phyloP scores from a whole-genome alignment of 106 monocot species.

The Vanilla planifolia region DNA sequence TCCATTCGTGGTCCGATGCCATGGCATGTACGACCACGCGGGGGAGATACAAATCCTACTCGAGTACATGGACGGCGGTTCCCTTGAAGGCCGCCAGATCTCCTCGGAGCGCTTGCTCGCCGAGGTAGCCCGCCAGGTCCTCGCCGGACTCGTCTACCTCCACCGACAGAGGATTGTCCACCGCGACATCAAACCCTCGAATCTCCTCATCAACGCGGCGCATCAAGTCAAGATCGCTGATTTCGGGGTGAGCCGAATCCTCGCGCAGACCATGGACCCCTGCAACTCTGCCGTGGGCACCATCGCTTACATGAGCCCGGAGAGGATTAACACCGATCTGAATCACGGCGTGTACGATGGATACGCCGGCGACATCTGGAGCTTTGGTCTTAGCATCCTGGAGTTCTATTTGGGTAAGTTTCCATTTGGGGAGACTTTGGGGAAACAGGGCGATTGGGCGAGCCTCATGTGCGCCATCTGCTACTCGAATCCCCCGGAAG shows the following conservation, averaged over 20 bases:
- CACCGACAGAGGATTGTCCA: slow-evolving; percentile 47
- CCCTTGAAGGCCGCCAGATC: slow-evolving; percentile 31
- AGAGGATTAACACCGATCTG: slow-evolving; percentile 87
- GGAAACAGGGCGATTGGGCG: slow-evolving; percentile 86
- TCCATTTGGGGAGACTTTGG: slow-evolving; percentile 71
- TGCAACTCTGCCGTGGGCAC: slow-evolving; percentile 92
- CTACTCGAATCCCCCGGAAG: slow-evolving; percentile 58
- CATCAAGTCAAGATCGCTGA: slow-evolving; percentile 84
- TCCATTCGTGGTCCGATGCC: slow-evolving; percentile 48
- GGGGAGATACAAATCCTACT: slow-evolving; percentile 53
- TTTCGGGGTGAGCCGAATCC: slow-evolving; percentile 71
- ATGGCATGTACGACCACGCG: slow-evolving; percentile 42
- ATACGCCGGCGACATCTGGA: slow-evolving; percentile 91
- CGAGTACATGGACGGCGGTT: slow-evolving; percentile 49
- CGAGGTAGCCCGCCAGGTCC: slow-evolving; percentile 30
- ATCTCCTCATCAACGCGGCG: slow-evolving; percentile 59
- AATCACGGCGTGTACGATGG: slow-evolving; percentile 85
- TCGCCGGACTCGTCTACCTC: slow-evolving; percentile 38
- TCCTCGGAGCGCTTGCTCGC: slow-evolving; percentile 25
- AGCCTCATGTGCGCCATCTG: slow-evolving; percentile 83
- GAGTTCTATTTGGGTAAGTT: slow-evolving; percentile 85
- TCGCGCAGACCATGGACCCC: slow-evolving; percentile 82
- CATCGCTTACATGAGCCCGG: slow-evolving; percentile 74
- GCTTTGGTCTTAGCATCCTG: slow-evolving; percentile 83
- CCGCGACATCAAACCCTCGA: slow-evolving; percentile 61